phyloP scores from a whole-genome alignment of 2,329 filamentous ascomycete genomes.

The Hymenoscyphus repandus region DNA sequence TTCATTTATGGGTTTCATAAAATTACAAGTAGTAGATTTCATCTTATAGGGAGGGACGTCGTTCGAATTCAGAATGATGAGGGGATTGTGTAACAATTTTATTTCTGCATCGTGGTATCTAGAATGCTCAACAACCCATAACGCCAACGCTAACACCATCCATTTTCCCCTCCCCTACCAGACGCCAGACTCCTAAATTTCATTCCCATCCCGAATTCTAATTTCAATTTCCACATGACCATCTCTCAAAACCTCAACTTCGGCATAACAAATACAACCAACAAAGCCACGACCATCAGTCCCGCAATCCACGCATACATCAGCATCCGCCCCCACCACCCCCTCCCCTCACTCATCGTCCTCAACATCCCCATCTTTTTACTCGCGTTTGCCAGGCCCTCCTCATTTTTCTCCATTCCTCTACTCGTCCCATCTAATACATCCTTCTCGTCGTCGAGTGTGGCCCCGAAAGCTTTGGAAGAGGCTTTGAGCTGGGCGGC shows the following conservation, averaged over 20 bases:
- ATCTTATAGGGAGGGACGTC: too few species aligned
- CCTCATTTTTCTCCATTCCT: conserved; percentile 71
- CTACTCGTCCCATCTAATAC: conserved; percentile 65
- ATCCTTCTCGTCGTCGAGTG: conserved; percentile 67
- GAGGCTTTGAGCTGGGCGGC: conserved; percentile 72
- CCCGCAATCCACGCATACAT: conserved; percentile 81
- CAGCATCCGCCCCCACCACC: conserved; percentile 79
- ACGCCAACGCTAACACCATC: too few species aligned
- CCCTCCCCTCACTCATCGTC: conserved; percentile 80
- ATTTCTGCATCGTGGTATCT: too few species aligned
- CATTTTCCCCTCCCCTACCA: too few species aligned
- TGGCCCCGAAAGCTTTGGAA: conserved; percentile 64
- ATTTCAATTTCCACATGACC: neutral
- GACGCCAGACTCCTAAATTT: too few species aligned
- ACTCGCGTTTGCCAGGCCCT: conserved; percentile 70
- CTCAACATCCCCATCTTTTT: conserved; percentile 71
- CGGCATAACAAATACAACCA: conserved; percentile 80
- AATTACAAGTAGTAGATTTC: too few species aligned
- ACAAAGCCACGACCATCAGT: conserved; percentile 69
- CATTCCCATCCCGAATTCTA: neutral
- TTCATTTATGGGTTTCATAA: too few species aligned
- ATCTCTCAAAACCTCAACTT: conserved; percentile 70
- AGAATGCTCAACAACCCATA: too few species aligned
- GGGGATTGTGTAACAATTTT: too few species aligned
- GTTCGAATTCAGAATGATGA: too few species aligned